Evolutionary conservation across 768 basidiomycete species (phyloP), one percentile per base, ranked within the genome.

Genomic region (Hysterangium stoloniferum): DNA sequence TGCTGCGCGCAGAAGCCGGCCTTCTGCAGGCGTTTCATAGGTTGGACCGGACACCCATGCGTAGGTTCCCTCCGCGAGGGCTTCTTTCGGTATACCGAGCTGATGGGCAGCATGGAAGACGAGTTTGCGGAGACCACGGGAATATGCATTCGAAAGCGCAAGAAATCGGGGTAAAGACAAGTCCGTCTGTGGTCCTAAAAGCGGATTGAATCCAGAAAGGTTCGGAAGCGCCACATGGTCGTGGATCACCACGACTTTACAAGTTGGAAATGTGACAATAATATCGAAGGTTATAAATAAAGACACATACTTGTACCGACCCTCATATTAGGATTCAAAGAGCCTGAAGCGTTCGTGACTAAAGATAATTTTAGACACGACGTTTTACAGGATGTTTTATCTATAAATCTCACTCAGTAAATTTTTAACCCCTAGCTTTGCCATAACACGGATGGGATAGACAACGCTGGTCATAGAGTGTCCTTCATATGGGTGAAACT

Each of bases 261-360:
- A 52, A 29, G n/a, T 44, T 6, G 19, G 37, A 41, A 17, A 38
- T 32, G 45, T 24, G 35, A 15, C 19, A 15, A 13, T 11, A 13
- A 15, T 56, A 9, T 28, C n/a, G 31, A 22, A 48, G 19, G 7
- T n/a, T 20, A 28, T 17, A 12, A 4, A 20, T n/a, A 24, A 37
- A 20, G 27, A 42, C 37, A 60, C 82, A 54, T 60, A 90, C 88
- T 85, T 5, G 89, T 91, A 56, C 92, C 91, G 31, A 90, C 83
- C 13, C 80, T 71, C 53, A 89, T 76, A 6, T 68, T 56, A 4
- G 82, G 79, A 59, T 87, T 89, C 6, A 95, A 71, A 3, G 83
- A 83, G 15, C 91, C 91, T 15, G 89, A 78, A 9, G 91, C 92
- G 64, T 94, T 95, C 34, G 91, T 94, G 41, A 93, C 88, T 91